Percentiles rank a stretch among this genome's conserved stretches.
Conservation (phyloP, 805 yeast genomes). For the Yamadazyma ubonensis region DNA sequence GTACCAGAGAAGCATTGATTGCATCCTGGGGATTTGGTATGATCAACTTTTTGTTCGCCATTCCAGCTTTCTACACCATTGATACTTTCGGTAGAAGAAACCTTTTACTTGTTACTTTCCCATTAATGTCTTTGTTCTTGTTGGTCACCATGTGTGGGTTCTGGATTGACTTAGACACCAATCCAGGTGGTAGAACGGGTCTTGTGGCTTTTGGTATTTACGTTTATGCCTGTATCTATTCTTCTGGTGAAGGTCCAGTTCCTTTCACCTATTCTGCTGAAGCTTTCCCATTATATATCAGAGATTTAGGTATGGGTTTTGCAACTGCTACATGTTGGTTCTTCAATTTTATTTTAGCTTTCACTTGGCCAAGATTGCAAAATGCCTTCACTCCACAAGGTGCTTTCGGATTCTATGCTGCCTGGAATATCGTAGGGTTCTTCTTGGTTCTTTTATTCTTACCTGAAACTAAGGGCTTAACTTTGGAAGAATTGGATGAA, state of each 20-base stretch:
- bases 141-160: constrained; percentile 69
- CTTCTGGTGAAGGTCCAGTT: constrained; percentile 86
- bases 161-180: constrained; percentile 52
- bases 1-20: constrained; percentile 59
- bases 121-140: constrained; percentile 58
- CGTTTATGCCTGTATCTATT: constrained; percentile 68
- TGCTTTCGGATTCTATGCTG: constrained; percentile 88
- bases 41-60: constrained; percentile 74
- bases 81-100: constrained; percentile 75
- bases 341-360: constrained; percentile 65
- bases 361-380: constrained; percentile 76
- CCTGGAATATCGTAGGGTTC: constrained; percentile 73
- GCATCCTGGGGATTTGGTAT: constrained; percentile 89
- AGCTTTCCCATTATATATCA: constrained; percentile 70
- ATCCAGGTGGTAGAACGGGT: constrained; percentile 56
- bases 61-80: constrained; percentile 79
- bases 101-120: constrained; percentile 57
- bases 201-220: constrained; percentile 72
- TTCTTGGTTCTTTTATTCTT: constrained; percentile 68
- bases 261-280: constrained; percentile 90
- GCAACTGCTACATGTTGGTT: constrained; percentile 78
- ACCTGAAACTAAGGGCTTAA: constrained; percentile 65
- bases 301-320: constrained; percentile 78
- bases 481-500: constrained; percentile 75
- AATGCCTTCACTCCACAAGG: constrained; percentile 73